Evolutionary conservation across 1,284 basidiomycete genomes (phyloP).

Genomic region (Golubevia sp.): DNA sequence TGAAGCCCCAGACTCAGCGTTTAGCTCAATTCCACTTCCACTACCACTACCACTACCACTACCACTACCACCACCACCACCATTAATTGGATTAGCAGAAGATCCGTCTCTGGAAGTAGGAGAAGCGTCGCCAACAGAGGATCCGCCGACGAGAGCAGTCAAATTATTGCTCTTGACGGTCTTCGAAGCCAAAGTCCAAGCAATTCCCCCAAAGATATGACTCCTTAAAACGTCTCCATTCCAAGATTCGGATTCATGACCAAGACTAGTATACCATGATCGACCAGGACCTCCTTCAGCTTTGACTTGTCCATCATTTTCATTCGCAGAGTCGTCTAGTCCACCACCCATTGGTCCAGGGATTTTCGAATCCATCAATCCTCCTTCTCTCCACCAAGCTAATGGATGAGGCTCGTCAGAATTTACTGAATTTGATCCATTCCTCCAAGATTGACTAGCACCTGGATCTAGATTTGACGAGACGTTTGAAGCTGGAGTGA

Average conservation of each 20-base stretch:
- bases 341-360: too few species aligned
- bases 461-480: conserved; percentile 24
- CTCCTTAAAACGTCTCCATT: conserved; percentile 19
- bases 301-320: too few species aligned
- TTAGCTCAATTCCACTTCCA: too few species aligned
- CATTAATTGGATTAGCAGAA: too few species aligned
- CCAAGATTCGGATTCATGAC: conserved; percentile 35
- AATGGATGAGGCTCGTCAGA: conserved; percentile 33
- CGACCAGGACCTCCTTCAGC: conserved; percentile 26
- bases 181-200: conserved; percentile 28
- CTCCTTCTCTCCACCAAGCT: conserved; percentile 40
- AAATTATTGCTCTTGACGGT: conserved; percentile 8
- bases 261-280: conserved; percentile 36
- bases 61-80: too few species aligned
- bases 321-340: too few species aligned
- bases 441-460: conserved; percentile 22
- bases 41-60: too few species aligned
- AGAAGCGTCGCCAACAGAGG: too few species aligned
- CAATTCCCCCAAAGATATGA: conserved; percentile 38
- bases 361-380: conserved; percentile 20
- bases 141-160: conserved; percentile 3
- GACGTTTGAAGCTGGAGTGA: conserved; percentile 21
- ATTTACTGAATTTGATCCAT: conserved; percentile 33
- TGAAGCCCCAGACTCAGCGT: too few species aligned
- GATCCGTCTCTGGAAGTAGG: too few species aligned